Conservation (phyloP, 768 basidiomycete genomes). For the Inosperma sp. region DNA sequence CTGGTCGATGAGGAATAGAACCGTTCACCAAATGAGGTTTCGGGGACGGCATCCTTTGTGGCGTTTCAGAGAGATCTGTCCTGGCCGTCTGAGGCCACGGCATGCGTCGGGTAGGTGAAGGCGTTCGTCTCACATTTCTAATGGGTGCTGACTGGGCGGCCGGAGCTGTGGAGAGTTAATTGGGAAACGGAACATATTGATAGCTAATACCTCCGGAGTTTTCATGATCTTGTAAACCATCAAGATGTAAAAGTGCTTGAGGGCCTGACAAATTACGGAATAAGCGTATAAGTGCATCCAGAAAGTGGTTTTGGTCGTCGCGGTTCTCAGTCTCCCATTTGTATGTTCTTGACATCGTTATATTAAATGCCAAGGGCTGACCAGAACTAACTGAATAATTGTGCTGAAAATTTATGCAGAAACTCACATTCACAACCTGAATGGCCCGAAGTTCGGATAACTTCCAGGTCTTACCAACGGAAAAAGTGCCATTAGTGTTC, state of each 20-base stretch:
- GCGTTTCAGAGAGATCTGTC: neutral
- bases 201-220: constrained; percentile 12
- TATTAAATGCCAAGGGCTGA: constrained; percentile 65
- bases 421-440: constrained; percentile 68
- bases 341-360: constrained; percentile 88
- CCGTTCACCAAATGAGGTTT: neutral
- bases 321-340: constrained; percentile 80
- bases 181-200: neutral
- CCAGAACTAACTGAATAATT: neutral
- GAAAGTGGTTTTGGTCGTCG: constrained; percentile 68
- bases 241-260: constrained; percentile 47
- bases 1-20: constrained; percentile 1
- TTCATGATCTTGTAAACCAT: constrained; percentile 46
- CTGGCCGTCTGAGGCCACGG: neutral
- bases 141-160: constrained; percentile 3
- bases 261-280: constrained; percentile 48
- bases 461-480: constrained; percentile 96
- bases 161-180: neutral
- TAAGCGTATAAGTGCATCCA: constrained; percentile 60
- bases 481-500: constrained; percentile 91
- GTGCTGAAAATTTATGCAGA: constrained; percentile 3
- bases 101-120: neutral
- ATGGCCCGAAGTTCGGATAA: constrained; percentile 76
- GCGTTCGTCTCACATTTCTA: constrained; percentile 15
- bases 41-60: neutral